A percentile compares a stretch with the other conserved stretches of the same genome.
These are phyloP conservation scores for Trifolium subterraneum DNA, from an alignment of 306 rosid species.

Conservation along the genomic window DNA sequence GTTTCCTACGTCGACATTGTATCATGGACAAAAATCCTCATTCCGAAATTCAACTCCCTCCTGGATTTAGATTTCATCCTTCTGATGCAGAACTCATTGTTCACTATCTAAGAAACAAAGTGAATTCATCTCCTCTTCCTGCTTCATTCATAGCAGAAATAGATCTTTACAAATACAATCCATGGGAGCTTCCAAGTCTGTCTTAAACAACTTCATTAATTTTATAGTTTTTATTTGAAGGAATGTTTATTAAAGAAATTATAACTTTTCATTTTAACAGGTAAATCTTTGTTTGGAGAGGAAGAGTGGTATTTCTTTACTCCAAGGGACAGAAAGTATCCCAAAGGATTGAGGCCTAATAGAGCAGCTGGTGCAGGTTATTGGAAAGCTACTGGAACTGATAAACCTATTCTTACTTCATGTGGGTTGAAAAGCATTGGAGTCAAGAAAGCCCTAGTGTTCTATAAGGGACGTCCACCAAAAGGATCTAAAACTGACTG, in stretches of 20 bases:
- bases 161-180: slow-evolving; percentile 70
- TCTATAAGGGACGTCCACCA: slow-evolving; percentile 74
- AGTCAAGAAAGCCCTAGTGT: slow-evolving; percentile 79
- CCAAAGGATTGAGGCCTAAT: slow-evolving; percentile 79
- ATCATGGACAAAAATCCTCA: slow-evolving; percentile 54
- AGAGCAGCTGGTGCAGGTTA: slow-evolving; percentile 78
- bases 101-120: slow-evolving; percentile 71
- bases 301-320: slow-evolving; percentile 83
- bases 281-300: slow-evolving; percentile 65
- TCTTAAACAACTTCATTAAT: slow-evolving; percentile 16
- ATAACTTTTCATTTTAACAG: slow-evolving; percentile 27
- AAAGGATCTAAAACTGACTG: slow-evolving; percentile 78
- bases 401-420: slow-evolving; percentile 66
- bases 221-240: background rate
- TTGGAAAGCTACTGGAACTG: slow-evolving; percentile 86
- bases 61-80: slow-evolving; percentile 88
- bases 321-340: slow-evolving; percentile 81
- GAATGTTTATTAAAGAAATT: background rate
- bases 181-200: slow-evolving; percentile 77
- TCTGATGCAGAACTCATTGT: slow-evolving; percentile 77
- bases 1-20: slow-evolving; percentile 49
- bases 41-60: slow-evolving; percentile 65
- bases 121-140: slow-evolving; percentile 65
- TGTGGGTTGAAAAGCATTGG: slow-evolving; percentile 68
- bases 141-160: slow-evolving; percentile 71